A percentile compares a stretch with the other conserved stretches of the same genome.
phyloP scores from a whole-genome alignment of 805 yeast genomes.

The Pichia eremophila region DNA sequence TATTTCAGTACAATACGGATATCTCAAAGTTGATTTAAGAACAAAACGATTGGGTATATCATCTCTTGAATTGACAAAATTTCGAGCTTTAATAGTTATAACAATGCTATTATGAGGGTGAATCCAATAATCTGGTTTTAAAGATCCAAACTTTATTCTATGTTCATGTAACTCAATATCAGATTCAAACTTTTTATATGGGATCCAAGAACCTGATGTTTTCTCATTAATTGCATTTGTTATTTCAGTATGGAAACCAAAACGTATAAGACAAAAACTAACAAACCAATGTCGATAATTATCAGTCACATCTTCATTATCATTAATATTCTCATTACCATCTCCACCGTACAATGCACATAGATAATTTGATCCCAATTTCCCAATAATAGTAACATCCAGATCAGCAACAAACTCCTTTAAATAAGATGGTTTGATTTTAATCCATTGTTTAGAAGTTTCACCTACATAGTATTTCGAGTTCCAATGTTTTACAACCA shows the following conservation, averaged over 20 bases:
- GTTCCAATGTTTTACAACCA: constrained; percentile 59
- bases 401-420: constrained; percentile 80
- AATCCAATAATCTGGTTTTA: constrained; percentile 68
- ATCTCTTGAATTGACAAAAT: constrained; percentile 38
- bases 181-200: constrained; percentile 1
- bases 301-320: not conserved
- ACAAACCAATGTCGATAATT: constrained; percentile 29
- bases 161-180: constrained; percentile 6
- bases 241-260: constrained; percentile 55
- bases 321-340: not conserved
- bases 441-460: constrained; percentile 63
- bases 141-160: constrained; percentile 45
- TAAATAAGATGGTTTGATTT: constrained; percentile 85
- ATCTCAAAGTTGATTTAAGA: constrained; percentile 61
- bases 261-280: constrained; percentile 73
- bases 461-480: constrained; percentile 54
- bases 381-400: constrained; percentile 75
- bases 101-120: constrained; percentile 70
- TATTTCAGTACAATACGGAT: constrained; percentile 61
- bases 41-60: constrained; percentile 40
- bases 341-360: constrained; percentile 4
- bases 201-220: constrained; percentile 55
- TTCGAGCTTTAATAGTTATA: constrained; percentile 74
- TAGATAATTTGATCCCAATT: constrained; percentile 15
- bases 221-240: constrained; percentile 40